These are phyloP conservation scores for Silene vulgaris DNA, from an alignment of 179 eudicot species.

Conservation along the genomic window DNA sequence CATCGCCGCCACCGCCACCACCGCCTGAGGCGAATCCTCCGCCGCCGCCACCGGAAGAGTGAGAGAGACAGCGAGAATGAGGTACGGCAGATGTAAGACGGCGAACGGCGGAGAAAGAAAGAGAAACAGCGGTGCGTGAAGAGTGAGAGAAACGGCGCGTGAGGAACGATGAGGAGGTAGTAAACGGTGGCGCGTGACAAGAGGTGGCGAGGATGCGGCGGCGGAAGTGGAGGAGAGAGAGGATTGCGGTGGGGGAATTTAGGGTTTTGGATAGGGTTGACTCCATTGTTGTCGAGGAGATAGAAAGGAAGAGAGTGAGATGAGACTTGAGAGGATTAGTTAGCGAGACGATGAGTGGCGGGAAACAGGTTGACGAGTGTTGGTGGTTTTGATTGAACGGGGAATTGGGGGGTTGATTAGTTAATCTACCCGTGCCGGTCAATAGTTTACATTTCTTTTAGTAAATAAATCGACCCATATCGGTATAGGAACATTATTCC, in stretches of 20 bases:
- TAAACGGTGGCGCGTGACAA: not conserved
- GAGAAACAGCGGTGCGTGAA: constrained; percentile 27
- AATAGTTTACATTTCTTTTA: too few relatives aligned
- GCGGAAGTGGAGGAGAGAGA: constrained; percentile 23
- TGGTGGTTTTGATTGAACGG: not conserved
- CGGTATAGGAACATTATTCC: too few relatives aligned
- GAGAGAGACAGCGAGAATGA: constrained; percentile 32
- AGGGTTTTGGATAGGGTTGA: constrained; percentile 57
- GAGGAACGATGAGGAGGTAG: constrained; percentile 18
- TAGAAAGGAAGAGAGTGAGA: constrained; percentile 1
- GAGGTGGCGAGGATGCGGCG: constrained; percentile 14
- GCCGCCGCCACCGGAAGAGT: constrained; percentile 43
- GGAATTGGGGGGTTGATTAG: too few relatives aligned
- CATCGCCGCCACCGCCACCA: constrained; percentile 41
- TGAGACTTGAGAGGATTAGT: not conserved
- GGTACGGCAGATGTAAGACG: constrained; percentile 14
- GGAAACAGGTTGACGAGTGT: not conserved
- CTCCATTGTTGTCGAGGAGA: constrained; percentile 41
- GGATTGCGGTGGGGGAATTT: constrained; percentile 11
- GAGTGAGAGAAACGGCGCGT: constrained; percentile 36
- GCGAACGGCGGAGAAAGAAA: constrained; percentile 14
- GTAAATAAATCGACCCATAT: too few relatives aligned
- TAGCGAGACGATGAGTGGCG: not conserved
- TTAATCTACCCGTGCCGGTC: too few relatives aligned
- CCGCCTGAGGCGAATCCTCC: constrained; percentile 47